Evolutionary conservation across 257 asterid genomes (phyloP).

Genomic region (Nicotiana tabacum): DNA sequence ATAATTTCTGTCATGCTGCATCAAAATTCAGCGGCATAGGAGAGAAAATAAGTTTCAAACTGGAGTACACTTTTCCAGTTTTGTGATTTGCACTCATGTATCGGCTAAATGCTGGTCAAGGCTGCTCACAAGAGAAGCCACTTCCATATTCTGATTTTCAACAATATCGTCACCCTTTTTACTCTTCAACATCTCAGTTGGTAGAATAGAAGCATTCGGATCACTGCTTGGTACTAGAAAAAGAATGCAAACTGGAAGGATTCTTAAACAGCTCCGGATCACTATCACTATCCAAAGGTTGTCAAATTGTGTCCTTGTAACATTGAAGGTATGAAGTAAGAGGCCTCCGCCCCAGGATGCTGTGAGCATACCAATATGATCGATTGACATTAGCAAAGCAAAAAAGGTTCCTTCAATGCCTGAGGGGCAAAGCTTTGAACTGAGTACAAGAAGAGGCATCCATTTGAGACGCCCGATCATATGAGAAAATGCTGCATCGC

Average conservation of each 20-base stretch:
- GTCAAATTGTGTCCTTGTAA: slow-evolving; percentile 55
- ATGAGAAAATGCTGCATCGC: slow-evolving; percentile 51
- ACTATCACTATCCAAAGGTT: slow-evolving; percentile 50
- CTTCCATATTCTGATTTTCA: slow-evolving; percentile 27
- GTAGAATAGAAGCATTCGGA: slow-evolving; percentile 29
- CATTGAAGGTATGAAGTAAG: slow-evolving; percentile 44
- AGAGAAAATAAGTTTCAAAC: background rate
- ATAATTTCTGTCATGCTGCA: background rate
- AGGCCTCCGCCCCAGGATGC: slow-evolving; percentile 63
- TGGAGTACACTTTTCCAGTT: background rate
- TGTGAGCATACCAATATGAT: slow-evolving; percentile 51
- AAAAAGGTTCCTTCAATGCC: slow-evolving; percentile 81
- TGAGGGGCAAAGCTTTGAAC: slow-evolving; percentile 58
- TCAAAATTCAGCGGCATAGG: background rate
- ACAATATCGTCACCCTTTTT: slow-evolving; percentile 11
- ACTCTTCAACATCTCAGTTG: slow-evolving; percentile 9
- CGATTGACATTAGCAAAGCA: slow-evolving; percentile 69
- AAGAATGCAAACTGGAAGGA: slow-evolving; percentile 43
- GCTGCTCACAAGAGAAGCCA: slow-evolving; percentile 35
- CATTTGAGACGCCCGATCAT: slow-evolving; percentile 46
- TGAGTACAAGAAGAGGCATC: slow-evolving; percentile 76
- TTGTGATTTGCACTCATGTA: slow-evolving; percentile 12
- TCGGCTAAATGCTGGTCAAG: slow-evolving; percentile 17
- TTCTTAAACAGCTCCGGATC: slow-evolving; percentile 45
- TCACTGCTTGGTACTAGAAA: slow-evolving; percentile 46